phyloP scores from a whole-genome alignment of 192 early-diverging fungal species.

The Diversispora epigaea region DNA sequence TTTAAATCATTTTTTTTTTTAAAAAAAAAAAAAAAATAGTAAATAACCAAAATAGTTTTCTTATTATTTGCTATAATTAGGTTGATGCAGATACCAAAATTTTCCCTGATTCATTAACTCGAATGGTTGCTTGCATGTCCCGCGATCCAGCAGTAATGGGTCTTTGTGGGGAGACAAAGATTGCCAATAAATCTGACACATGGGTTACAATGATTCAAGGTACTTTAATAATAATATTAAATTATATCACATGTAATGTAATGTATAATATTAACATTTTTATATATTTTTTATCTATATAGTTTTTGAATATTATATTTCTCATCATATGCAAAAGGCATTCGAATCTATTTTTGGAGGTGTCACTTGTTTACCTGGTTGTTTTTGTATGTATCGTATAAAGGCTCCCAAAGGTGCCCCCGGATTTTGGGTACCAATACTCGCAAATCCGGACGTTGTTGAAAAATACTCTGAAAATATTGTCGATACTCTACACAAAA shows the following conservation, averaged over 20 bases:
- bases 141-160: constrained; percentile 73
- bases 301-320: constrained; percentile 88
- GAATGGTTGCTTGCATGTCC: constrained; percentile 71
- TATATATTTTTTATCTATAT: constrained; percentile 22
- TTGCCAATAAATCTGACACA: constrained; percentile 74
- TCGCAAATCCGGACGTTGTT: constrained; percentile 81
- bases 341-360: constrained; percentile 86
- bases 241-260: no score
- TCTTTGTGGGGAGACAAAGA: constrained; percentile 80
- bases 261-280: constrained; percentile 1
- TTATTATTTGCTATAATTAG: constrained; percentile 30
- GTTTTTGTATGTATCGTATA: constrained; percentile 86
- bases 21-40: neutral
- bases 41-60: no score
- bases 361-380: constrained; percentile 81
- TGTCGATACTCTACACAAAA: constrained; percentile 87
- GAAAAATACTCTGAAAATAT: constrained; percentile 84
- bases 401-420: constrained; percentile 76
- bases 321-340: constrained; percentile 78
- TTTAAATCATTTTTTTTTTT: no score
- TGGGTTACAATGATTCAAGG: constrained; percentile 79
- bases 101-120: constrained; percentile 68
- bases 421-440: constrained; percentile 82
- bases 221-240: neutral
- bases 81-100: constrained; percentile 87